Conservation (phyloP, 2,329 filamentous ascomycete genomes). For the Penicillium sp. region DNA sequence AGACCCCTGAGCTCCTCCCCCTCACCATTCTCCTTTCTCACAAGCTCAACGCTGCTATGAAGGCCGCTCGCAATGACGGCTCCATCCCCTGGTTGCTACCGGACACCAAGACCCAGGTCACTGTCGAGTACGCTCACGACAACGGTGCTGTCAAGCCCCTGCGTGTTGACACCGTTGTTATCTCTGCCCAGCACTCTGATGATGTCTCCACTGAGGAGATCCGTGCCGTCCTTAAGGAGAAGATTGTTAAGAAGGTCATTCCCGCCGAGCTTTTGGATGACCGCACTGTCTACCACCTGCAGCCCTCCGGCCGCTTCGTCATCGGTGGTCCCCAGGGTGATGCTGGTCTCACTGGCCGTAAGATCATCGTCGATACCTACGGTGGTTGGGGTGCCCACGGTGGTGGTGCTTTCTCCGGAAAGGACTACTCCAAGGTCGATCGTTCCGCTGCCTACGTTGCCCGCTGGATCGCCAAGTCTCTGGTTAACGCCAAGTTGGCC, state of each 20-base stretch:
- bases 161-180: slow-evolving; percentile 93
- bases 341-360: slow-evolving; percentile 95
- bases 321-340: slow-evolving; percentile 99
- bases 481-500: slow-evolving; percentile 83
- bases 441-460: slow-evolving; percentile 95
- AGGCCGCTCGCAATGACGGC: slow-evolving; percentile 81
- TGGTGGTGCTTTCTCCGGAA: slow-evolving; percentile 99
- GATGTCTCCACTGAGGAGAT: slow-evolving; percentile 88
- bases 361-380: slow-evolving; percentile 99
- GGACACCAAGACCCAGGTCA: slow-evolving; percentile 99
- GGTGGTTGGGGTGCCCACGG: slow-evolving; percentile 99
- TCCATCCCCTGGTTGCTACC: slow-evolving; percentile 90
- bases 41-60: slow-evolving; percentile 97
- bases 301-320: slow-evolving; percentile 98
- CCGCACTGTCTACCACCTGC: slow-evolving; percentile 95
- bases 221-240: slow-evolving; percentile 92
- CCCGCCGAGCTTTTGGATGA: slow-evolving; percentile 90
- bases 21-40: slow-evolving; percentile 92
- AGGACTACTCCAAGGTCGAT: slow-evolving; percentile 99
- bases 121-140: slow-evolving; percentile 97
- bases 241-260: slow-evolving; percentile 96
- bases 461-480: slow-evolving; percentile 98
- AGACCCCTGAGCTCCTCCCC: slow-evolving; percentile 96
- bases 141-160: slow-evolving; percentile 84
- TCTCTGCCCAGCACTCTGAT: slow-evolving; percentile 90